Conservation (phyloP, 2,329 filamentous ascomycete species). For the Fusarium sp. region DNA sequence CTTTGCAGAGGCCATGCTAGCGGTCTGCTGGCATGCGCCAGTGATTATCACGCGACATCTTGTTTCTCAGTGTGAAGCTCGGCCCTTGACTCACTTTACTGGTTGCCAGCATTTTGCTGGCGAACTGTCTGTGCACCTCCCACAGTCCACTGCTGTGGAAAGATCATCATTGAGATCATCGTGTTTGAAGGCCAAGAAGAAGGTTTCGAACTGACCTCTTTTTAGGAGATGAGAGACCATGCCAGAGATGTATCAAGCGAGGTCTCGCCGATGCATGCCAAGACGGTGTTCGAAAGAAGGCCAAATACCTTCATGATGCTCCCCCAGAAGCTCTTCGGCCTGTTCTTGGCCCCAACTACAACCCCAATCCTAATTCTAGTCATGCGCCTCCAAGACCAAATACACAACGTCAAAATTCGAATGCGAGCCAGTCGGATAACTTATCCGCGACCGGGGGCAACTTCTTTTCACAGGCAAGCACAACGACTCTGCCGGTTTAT, state of each 20-base stretch:
- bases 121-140: constrained; percentile 4
- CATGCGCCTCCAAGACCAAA: constrained; percentile 59
- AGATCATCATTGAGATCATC: constrained; percentile 3
- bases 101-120: constrained; percentile 6
- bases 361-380: constrained; percentile 63
- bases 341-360: constrained; percentile 79
- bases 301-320: constrained; percentile 97
- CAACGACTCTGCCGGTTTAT: constrained; percentile 63
- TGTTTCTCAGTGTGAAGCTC: constrained; percentile 28
- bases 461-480: constrained; percentile 61
- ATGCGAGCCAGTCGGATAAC: constrained; percentile 61
- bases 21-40: constrained; percentile 7
- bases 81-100: constrained; percentile 3
- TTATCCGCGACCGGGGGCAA: constrained; percentile 56
- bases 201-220: constrained; percentile 37
- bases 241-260: constrained; percentile 92
- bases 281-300: constrained; percentile 97
- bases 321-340: constrained; percentile 89
- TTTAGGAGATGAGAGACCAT: constrained; percentile 92
- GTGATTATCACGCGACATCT: constrained; percentile 3
- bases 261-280: constrained; percentile 91
- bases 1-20: constrained; percentile 18
- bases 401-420: constrained; percentile 60
- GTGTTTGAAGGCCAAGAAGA: constrained; percentile 7
- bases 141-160: neutral